These are phyloP conservation scores for Pythium folliculosum DNA, from an alignment of 352 stramenopile genomes.

Conservation along the genomic window DNA sequence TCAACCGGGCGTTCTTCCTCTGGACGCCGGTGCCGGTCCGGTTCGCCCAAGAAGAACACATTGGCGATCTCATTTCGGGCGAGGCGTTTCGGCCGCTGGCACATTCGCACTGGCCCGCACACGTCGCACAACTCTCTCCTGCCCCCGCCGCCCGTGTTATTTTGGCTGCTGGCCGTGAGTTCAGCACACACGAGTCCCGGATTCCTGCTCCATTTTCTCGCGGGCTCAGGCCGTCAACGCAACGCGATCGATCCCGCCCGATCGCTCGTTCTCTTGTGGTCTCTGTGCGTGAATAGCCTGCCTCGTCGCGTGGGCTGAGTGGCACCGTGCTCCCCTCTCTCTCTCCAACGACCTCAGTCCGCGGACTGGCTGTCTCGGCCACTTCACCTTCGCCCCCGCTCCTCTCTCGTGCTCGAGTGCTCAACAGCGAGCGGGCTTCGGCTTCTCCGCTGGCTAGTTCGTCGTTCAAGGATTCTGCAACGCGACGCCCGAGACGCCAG, in stretches of 20 bases:
- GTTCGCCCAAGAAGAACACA: not conserved
- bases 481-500: not conserved
- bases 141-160: not conserved
- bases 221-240: not conserved
- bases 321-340: not conserved
- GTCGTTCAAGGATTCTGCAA: not conserved
- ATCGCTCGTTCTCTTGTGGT: too few relatives aligned
- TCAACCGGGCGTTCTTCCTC: too few relatives aligned
- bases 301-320: not conserved
- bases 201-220: not conserved
- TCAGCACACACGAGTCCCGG: not conserved
- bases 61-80: not conserved
- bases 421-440: not conserved
- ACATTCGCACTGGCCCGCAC: not conserved
- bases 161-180: not conserved
- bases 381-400: slow-evolving; percentile 10
- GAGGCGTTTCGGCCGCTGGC: not conserved
- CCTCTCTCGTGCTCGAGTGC: not conserved
- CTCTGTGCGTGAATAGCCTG: not conserved
- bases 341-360: not conserved
- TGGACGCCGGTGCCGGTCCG: not conserved
- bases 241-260: not conserved
- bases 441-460: too few relatives aligned
- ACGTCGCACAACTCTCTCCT: not conserved
- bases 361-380: not conserved